phyloP scores from a whole-genome alignment of 2,329 filamentous ascomycete genomes.

The Neocatenulostroma microsporum region DNA sequence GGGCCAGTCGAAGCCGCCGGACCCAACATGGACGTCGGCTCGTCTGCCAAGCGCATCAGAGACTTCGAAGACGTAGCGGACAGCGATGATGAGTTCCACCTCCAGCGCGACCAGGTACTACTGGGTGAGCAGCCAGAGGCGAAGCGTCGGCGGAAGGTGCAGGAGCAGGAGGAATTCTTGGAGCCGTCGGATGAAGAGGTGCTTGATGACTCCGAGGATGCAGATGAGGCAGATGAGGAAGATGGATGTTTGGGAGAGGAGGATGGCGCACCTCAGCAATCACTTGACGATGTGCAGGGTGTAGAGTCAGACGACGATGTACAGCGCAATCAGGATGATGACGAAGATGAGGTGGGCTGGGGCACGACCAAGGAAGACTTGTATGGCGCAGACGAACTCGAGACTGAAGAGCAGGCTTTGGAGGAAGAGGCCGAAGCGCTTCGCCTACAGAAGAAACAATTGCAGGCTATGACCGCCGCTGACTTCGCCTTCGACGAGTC shows the following conservation, averaged over 20 bases:
- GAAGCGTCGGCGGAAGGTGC: slow-evolving; percentile 64
- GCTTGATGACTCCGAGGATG: slow-evolving; percentile 40
- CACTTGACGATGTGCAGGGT: slow-evolving; percentile 68
- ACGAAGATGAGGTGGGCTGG: slow-evolving; percentile 65
- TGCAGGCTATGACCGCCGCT: slow-evolving; percentile 78
- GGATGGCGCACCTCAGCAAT: slow-evolving; percentile 42
- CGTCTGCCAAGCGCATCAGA: slow-evolving; percentile 48
- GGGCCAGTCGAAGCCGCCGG: slow-evolving; percentile 9
- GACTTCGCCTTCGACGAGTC: slow-evolving; percentile 91
- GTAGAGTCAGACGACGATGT: slow-evolving; percentile 38
- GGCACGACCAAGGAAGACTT: slow-evolving; percentile 82
- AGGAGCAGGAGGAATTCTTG: slow-evolving; percentile 59
- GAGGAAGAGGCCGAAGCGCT: slow-evolving; percentile 90
- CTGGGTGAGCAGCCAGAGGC: slow-evolving; percentile 72
- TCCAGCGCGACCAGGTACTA: slow-evolving; percentile 76
- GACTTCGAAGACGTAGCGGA: slow-evolving; percentile 81
- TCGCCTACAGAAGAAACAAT: slow-evolving; percentile 80
- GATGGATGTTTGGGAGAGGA: slow-evolving; percentile 62
- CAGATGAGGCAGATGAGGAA: slow-evolving; percentile 45
- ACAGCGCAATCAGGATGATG: slow-evolving; percentile 37
- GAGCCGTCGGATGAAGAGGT: slow-evolving; percentile 58
- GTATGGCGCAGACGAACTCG: slow-evolving; percentile 76
- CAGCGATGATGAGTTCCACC: slow-evolving; percentile 88
- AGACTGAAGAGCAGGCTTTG: slow-evolving; percentile 65
- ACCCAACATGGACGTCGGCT: slow-evolving; percentile 17